A percentile compares a stretch with the other conserved stretches of the same genome.
Evolutionary conservation across 192 early-diverging fungal species (phyloP).

Genomic region (Nowakowskiella sp.): DNA sequence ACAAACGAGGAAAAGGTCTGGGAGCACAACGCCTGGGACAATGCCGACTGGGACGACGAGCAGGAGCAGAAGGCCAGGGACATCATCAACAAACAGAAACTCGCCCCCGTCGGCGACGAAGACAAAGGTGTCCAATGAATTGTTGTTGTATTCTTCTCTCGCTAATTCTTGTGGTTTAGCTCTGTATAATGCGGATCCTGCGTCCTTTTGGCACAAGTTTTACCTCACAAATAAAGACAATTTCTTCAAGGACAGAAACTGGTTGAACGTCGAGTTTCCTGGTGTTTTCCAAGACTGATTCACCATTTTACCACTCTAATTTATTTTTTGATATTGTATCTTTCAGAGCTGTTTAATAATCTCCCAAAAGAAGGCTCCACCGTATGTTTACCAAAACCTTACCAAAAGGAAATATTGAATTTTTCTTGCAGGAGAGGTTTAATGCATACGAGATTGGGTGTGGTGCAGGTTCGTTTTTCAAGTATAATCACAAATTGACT

Average conservation of each 20-base stretch:
- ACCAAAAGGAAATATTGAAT: not conserved
- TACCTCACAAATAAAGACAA: constrained; percentile 45
- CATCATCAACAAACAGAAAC: constrained; percentile 65
- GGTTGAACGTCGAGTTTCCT: constrained; percentile 32
- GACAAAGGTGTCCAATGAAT: constrained; percentile 29
- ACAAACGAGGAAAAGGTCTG: constrained; percentile 66
- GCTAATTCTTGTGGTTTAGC: constrained; percentile 60
- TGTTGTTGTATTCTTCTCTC: constrained; percentile 47
- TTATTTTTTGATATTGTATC: constrained; percentile 32
- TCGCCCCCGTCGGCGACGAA: constrained; percentile 59
- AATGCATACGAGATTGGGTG: constrained; percentile 90
- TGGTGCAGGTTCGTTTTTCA: constrained; percentile 63
- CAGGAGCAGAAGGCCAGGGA: constrained; percentile 69
- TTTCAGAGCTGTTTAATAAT: constrained; percentile 38
- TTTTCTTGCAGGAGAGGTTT: constrained; percentile 19
- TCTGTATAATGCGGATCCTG: constrained; percentile 44
- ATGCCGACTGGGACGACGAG: constrained; percentile 81
- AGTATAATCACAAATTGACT: not conserved
- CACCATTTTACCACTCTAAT: not conserved
- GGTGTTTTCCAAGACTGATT: not conserved
- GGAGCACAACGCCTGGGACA: constrained; percentile 95
- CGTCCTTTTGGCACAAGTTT: constrained; percentile 49
- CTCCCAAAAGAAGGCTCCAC: constrained; percentile 13
- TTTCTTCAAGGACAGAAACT: constrained; percentile 60
- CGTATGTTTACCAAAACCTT: not conserved